A percentile compares a stretch with the other conserved stretches of the same genome.
Evolutionary conservation across 352 stramenopile species (phyloP).

Genomic region (Globisporangium yorkense): DNA sequence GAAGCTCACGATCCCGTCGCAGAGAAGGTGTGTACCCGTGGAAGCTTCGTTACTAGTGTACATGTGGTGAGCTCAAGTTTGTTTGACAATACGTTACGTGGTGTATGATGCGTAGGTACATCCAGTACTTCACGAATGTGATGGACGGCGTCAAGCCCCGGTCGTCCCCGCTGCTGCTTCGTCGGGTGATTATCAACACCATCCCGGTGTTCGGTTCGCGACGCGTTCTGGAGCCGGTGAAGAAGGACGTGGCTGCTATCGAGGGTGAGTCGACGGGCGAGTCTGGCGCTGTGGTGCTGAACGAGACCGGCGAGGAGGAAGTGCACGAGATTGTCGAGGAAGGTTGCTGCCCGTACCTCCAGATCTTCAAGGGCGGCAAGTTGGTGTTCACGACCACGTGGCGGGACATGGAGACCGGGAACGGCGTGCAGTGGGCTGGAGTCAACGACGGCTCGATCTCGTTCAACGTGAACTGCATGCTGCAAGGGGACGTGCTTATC

Average conservation of each 20-base stretch:
- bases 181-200: slow-evolving; percentile 95
- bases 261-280: slow-evolving; percentile 13
- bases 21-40: slow-evolving; percentile 54
- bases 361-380: slow-evolving; percentile 97
- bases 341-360: slow-evolving; percentile 96
- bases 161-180: slow-evolving; percentile 92
- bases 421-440: slow-evolving; percentile 90
- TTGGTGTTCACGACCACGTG: slow-evolving; percentile 94
- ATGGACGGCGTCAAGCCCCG: slow-evolving; percentile 94
- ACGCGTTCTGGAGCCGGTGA: slow-evolving; percentile 48
- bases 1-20: slow-evolving; percentile 95
- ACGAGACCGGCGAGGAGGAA: slow-evolving; percentile 23
- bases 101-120: slow-evolving; percentile 71
- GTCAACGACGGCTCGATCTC: slow-evolving; percentile 85
- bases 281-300: slow-evolving; percentile 18
- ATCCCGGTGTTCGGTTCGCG: slow-evolving; percentile 85
- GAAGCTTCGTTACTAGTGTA: slow-evolving; percentile 9
- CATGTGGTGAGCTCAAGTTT: too few relatives aligned
- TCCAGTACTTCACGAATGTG: slow-evolving; percentile 97
- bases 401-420: slow-evolving; percentile 78
- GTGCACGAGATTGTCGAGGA: slow-evolving; percentile 63
- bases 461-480: slow-evolving; percentile 94
- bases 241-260: slow-evolving; percentile 28
- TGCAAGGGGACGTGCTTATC: slow-evolving; percentile 97
- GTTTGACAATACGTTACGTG: neutral